phyloP scores from a whole-genome alignment of 2,329 filamentous ascomycete species.

The Escovopsis sp. region DNA sequence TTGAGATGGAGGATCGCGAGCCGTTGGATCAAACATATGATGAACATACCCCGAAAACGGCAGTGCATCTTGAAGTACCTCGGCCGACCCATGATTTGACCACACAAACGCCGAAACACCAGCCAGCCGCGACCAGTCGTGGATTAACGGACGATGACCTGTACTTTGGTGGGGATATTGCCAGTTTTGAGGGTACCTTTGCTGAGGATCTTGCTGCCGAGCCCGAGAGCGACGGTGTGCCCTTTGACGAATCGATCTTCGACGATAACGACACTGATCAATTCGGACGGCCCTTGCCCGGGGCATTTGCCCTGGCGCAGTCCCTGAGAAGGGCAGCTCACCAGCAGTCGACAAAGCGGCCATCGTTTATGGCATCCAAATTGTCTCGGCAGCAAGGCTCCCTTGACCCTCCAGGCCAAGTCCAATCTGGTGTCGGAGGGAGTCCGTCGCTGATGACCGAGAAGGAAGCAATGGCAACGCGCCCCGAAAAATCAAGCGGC shows the following conservation, averaged over 20 bases:
- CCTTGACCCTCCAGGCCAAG: conserved; percentile 36
- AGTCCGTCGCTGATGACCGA: conserved; percentile 1
- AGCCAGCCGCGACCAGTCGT: too few relatives aligned
- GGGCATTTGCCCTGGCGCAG: conserved; percentile 39
- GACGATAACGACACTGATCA: conserved; percentile 50
- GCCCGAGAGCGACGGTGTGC: conserved; percentile 32
- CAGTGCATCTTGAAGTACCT: too few relatives aligned
- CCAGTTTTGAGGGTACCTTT: conserved; percentile 30
- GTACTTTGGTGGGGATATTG: conserved; percentile 53
- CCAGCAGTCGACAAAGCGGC: conserved; percentile 20
- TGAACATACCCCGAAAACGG: too few relatives aligned
- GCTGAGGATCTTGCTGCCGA: conserved; percentile 27
- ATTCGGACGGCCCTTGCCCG: conserved; percentile 44
- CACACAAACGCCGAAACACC: too few relatives aligned
- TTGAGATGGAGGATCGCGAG: too few relatives aligned
- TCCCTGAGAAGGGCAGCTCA: conserved; percentile 24
- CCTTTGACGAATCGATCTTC: conserved; percentile 61
- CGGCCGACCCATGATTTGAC: too few relatives aligned
- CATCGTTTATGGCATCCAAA: conserved; percentile 31
- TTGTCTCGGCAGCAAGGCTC: conserved; percentile 28
- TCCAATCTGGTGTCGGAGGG: conserved; percentile 26
- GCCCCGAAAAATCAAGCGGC: too few relatives aligned
- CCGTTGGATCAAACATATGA: conserved; percentile 12
- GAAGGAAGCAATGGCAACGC: too few relatives aligned
- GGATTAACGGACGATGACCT: conserved; percentile 38